A percentile compares a stretch with the other conserved stretches of the same genome.
Conservation (phyloP, 192 early-diverging fungal species). For the Umbelopsis ramanniana region DNA sequence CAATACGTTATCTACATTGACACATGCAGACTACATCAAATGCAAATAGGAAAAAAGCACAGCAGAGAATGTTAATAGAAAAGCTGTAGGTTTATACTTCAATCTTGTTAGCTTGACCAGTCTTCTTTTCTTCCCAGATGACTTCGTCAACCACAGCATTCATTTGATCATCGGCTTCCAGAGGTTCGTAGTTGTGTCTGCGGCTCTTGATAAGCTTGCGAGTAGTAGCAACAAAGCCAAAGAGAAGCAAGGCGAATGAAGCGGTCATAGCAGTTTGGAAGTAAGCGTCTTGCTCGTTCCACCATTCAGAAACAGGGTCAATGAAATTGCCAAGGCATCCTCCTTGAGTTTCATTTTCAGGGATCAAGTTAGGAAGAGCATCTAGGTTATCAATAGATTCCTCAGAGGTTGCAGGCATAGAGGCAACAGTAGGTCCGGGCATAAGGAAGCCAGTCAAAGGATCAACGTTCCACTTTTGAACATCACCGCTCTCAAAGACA, state of each 20-base stretch:
- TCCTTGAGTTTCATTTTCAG: slow-evolving; percentile 1
- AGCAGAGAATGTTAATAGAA: background rate
- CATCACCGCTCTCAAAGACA: slow-evolving; percentile 49
- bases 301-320: slow-evolving; percentile 36
- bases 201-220: slow-evolving; percentile 28
- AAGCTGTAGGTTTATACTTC: background rate
- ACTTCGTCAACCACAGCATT: slow-evolving; percentile 16
- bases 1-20: background rate
- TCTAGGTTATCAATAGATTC: slow-evolving; percentile 1
- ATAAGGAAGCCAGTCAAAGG: slow-evolving; percentile 36
- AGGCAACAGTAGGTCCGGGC: slow-evolving; percentile 23
- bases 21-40: background rate
- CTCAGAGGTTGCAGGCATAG: background rate
- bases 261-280: slow-evolving; percentile 31
- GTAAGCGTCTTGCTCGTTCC: slow-evolving; percentile 30
- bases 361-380: background rate
- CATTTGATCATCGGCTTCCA: background rate
- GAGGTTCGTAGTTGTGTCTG: background rate
- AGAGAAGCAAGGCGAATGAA: slow-evolving; percentile 29
- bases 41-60: background rate
- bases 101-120: slow-evolving; percentile 21
- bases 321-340: slow-evolving; percentile 18
- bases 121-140: slow-evolving; percentile 25
- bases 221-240: slow-evolving; percentile 28
- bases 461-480: slow-evolving; percentile 49